Evolutionary conservation across 2,329 filamentous ascomycete genomes (phyloP).

Genomic region (Aspergillus fijiensis): DNA sequence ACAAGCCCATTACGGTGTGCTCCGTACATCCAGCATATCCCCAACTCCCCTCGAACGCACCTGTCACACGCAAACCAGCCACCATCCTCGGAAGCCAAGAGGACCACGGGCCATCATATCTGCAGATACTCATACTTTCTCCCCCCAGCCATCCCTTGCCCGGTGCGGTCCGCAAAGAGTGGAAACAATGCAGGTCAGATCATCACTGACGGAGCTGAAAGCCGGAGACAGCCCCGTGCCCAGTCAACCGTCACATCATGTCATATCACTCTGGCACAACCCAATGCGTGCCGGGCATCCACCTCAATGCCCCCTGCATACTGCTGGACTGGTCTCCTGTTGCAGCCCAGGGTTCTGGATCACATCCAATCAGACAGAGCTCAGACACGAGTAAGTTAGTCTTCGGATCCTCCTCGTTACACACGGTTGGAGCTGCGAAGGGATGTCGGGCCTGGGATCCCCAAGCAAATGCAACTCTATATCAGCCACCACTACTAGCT

Average conservation of each 20-base stretch:
- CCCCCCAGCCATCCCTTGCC: background rate
- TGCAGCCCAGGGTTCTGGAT: background rate
- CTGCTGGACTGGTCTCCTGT: background rate
- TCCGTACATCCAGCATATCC: background rate
- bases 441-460: background rate
- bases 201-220: background rate
- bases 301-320: background rate
- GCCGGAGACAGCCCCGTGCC: background rate
- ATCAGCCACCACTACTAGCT: conserved; percentile 4
- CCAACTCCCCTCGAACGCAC: background rate
- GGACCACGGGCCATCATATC: background rate
- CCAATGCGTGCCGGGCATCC: background rate
- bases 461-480: background rate
- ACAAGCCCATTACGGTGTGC: background rate
- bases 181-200: background rate
- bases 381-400: background rate
- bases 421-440: background rate
- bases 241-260: background rate
- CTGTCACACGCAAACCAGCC: background rate
- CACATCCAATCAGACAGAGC: background rate
- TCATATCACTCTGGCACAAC: background rate
- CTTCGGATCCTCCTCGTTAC: background rate
- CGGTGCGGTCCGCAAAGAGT: background rate
- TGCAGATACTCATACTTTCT: background rate
- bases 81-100: background rate